A percentile compares a stretch with the other conserved stretches of the same genome.
Evolutionary conservation across 495 filamentous ascomycete species (phyloP).

Genomic region (Xanthoparmelia taractica): DNA sequence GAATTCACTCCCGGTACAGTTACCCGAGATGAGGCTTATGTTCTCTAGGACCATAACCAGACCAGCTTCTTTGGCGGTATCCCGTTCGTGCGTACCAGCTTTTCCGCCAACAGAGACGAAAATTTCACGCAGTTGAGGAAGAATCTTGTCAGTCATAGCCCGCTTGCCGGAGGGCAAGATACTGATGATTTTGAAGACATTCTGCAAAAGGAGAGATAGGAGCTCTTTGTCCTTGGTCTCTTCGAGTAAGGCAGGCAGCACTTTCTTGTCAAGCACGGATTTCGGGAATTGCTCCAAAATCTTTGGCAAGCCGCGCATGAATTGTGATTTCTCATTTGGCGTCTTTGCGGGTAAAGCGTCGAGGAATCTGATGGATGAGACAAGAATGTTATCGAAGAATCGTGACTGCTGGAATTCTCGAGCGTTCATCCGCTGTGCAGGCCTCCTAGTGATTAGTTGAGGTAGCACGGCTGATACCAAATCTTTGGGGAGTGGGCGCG

Average conservation of each 20-base stretch:
- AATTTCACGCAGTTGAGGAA: conserved; percentile 73
- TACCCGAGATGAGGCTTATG: conserved; percentile 61
- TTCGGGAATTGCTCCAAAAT: conserved; percentile 86
- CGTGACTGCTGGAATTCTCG: conserved; percentile 86
- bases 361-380: conserved; percentile 90
- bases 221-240: conserved; percentile 88
- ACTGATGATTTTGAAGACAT: conserved; percentile 79
- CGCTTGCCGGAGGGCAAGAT: conserved; percentile 67
- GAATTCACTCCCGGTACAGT: conserved; percentile 84
- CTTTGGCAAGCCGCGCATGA: conserved; percentile 78
- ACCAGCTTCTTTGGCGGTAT: conserved; percentile 78
- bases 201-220: conserved; percentile 73
- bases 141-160: conserved; percentile 72
- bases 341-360: conserved; percentile 88
- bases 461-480: conserved; percentile 68
- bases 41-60: conserved; percentile 85
- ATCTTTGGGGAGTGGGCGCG: conserved; percentile 69
- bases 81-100: conserved; percentile 52
- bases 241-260: conserved; percentile 79
- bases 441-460: conserved; percentile 72
- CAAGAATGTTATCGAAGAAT: conserved; percentile 94
- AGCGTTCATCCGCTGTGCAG: conserved; percentile 79
- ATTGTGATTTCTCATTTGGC: conserved; percentile 78
- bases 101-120: conserved; percentile 55
- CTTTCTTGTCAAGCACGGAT: conserved; percentile 87